These are phyloP conservation scores for Phytophthora megakarya DNA, from an alignment of 352 stramenopile species.

Conservation along the genomic window DNA sequence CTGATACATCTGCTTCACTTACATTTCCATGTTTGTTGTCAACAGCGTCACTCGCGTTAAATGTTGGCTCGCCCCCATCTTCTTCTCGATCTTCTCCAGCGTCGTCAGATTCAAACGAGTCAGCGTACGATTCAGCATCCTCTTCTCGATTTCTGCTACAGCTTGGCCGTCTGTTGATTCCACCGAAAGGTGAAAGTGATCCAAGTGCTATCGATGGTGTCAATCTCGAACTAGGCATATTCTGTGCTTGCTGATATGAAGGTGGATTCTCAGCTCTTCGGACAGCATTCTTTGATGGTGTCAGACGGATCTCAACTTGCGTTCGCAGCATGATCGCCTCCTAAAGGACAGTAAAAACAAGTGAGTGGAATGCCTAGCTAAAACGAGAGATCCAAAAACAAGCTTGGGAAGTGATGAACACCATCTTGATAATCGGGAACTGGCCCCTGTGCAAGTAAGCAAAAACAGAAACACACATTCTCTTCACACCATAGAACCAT, in stretches of 20 bases:
- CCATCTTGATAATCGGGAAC: not conserved
- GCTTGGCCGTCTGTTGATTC: slow-evolving; percentile 1
- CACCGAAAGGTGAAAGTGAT: not conserved
- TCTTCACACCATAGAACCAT: slow-evolving; percentile 9
- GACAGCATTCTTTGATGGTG: slow-evolving; percentile 18
- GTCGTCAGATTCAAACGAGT: slow-evolving; percentile 40
- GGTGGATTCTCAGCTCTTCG: slow-evolving; percentile 19
- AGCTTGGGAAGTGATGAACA: not conserved
- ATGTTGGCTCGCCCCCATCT: not conserved
- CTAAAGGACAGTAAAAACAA: not conserved
- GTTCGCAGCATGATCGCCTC: slow-evolving; percentile 24
- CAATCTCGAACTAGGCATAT: not conserved
- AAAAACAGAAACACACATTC: not conserved
- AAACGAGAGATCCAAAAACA: slow-evolving; percentile 29
- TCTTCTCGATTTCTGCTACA: slow-evolving; percentile 16
- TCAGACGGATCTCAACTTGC: slow-evolving; percentile 39
- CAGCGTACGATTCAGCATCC: slow-evolving; percentile 37
- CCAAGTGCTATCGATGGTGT: not conserved
- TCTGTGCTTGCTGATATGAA: slow-evolving; percentile 51
- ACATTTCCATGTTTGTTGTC: slow-evolving; percentile 1
- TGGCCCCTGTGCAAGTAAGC: slow-evolving; percentile 1
- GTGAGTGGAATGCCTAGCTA: slow-evolving; percentile 16
- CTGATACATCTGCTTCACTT: not conserved
- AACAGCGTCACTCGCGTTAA: not conserved
- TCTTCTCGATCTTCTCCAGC: slow-evolving; percentile 1